Evolutionary conservation across 345 rosid species (phyloP).

Genomic region (Cardamine occulta): DNA sequence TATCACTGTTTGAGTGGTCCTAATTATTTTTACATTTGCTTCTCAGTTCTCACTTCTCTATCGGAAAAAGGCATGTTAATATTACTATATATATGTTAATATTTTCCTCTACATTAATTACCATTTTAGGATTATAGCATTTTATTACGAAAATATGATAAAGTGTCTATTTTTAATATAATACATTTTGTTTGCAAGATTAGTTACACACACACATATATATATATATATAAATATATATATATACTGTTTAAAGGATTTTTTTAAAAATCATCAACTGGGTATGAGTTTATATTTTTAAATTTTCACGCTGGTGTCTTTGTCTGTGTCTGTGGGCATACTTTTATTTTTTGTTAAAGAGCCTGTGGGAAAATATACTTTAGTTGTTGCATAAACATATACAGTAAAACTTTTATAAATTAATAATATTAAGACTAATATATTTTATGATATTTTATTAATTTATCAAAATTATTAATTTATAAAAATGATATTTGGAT

Average conservation of each 20-base stretch:
- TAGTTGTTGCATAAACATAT: slow-evolving; percentile 7
- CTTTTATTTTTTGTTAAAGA: no score
- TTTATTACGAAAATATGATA: background rate
- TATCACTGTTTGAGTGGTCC: slow-evolving; percentile 22
- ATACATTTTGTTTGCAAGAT: background rate
- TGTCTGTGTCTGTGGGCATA: background rate
- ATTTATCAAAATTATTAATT: no score
- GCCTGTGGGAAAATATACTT: background rate
- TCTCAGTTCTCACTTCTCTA: background rate
- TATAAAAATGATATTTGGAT: no score
- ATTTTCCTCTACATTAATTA: no score
- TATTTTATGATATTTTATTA: no score
- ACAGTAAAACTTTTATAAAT: no score
- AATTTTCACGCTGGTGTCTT: slow-evolving; percentile 15
- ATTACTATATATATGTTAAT: background rate
- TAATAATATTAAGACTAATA: no score
- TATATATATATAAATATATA: no score
- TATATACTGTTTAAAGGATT: background rate
- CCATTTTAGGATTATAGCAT: background rate
- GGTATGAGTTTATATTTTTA: background rate
- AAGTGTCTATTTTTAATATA: background rate
- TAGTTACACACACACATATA: background rate
- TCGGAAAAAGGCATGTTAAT: background rate
- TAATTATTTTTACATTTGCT: background rate
- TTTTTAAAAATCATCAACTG: background rate